These are phyloP conservation scores for Microcyclospora pomicola DNA, from an alignment of 2,329 filamentous ascomycete genomes.

Conservation along the genomic window DNA sequence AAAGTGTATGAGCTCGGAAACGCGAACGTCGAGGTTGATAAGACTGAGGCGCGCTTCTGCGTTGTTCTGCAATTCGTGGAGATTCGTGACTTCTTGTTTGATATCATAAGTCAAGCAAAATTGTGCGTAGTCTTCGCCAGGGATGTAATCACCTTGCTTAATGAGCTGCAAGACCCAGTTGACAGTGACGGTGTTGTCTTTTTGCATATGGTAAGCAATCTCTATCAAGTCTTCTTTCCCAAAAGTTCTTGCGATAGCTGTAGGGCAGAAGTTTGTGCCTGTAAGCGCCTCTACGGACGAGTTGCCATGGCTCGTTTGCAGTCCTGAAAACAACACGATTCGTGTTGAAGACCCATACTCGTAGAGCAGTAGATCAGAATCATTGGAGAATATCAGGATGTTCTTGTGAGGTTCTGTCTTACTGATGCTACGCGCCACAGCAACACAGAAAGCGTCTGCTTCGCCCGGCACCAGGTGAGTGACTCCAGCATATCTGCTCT, in stretches of 20 bases:
- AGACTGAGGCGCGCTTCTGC: background rate
- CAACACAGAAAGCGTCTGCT: slow-evolving; percentile 69
- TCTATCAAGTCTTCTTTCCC: slow-evolving; percentile 25
- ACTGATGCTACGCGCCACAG: slow-evolving; percentile 43
- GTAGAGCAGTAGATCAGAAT: slow-evolving; percentile 73
- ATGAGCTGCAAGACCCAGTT: slow-evolving; percentile 5
- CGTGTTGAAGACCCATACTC: slow-evolving; percentile 48
- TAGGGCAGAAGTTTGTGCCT: slow-evolving; percentile 27
- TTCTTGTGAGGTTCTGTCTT: slow-evolving; percentile 11
- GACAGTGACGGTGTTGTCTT: slow-evolving; percentile 20
- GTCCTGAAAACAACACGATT: slow-evolving; percentile 55
- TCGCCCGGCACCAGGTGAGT: slow-evolving; percentile 62
- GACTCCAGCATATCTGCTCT: slow-evolving; percentile 27
- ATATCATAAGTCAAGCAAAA: background rate
- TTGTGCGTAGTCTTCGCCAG: background rate
- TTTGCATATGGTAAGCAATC: slow-evolving; percentile 28
- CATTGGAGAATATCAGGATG: slow-evolving; percentile 56
- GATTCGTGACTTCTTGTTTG: background rate
- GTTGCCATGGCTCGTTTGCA: slow-evolving; percentile 21
- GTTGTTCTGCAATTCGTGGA: background rate
- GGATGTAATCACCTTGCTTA: too few relatives aligned
- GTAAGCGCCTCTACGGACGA: slow-evolving; percentile 17
- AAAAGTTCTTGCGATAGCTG: slow-evolving; percentile 32
- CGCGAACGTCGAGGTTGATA: slow-evolving; percentile 4
- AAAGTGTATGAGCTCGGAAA: slow-evolving; percentile 35